A percentile compares a stretch with the other conserved stretches of the same genome.
Evolutionary conservation across 164 flowering plant genomes (phyloP).

Genomic region (Chimonanthus salicifolius): DNA sequence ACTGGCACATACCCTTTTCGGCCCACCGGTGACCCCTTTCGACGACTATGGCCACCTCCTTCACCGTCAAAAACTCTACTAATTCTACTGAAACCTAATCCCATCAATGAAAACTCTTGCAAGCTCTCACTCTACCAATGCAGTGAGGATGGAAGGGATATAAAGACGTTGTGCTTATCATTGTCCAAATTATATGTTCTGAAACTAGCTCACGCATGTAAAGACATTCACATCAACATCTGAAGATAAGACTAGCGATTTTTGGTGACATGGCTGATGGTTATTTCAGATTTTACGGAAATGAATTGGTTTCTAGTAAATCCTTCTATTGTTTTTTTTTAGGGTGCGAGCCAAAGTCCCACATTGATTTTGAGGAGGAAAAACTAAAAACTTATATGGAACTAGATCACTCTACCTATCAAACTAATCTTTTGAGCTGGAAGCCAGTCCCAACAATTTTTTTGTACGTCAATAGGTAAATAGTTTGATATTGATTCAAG

Average conservation of each 20-base stretch:
- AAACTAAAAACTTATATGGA: no score
- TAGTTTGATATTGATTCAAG: no score
- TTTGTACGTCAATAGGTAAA: no score
- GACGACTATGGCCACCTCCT: constrained; percentile 9
- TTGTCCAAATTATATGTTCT: not conserved
- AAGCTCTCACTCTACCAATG: not conserved
- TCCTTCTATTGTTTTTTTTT: no score
- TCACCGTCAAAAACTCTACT: constrained; percentile 7
- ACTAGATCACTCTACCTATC: no score
- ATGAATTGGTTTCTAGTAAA: no score
- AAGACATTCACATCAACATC: not conserved
- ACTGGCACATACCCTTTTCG: constrained; percentile 45
- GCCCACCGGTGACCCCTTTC: constrained; percentile 6
- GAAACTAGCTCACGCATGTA: not conserved
- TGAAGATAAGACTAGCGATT: not conserved
- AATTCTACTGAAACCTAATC: constrained; percentile 22
- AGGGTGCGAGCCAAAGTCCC: no score
- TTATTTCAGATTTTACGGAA: no score
- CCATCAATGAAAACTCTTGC: constrained; percentile 4
- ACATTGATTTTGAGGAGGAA: no score
- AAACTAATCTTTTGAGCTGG: no score
- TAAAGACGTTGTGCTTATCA: not conserved
- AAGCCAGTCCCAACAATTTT: no score
- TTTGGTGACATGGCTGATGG: no score
- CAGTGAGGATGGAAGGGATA: not conserved